Evolutionary conservation across 495 filamentous ascomycete species (phyloP), one percentile per base, ranked within the genome.

Genomic region (Hypoxylon fuscum): DNA sequence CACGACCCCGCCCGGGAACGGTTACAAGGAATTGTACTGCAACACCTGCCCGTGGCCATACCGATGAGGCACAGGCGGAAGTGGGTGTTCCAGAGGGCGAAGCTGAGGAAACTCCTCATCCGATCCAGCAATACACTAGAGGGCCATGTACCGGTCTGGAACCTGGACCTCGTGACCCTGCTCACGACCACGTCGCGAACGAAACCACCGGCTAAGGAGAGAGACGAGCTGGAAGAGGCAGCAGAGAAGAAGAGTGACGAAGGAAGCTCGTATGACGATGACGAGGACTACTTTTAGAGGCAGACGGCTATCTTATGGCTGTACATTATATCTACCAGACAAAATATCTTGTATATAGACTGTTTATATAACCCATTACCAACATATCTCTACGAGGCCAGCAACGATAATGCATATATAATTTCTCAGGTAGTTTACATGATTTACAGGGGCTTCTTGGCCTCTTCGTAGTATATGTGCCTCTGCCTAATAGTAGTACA

Each of bases 1-100:
- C 2, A 40, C 5, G 64, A 72, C 21, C 60, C 60, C 15, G 17
- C 29, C 6, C 17, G 38, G 20, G 65, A 67, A 38, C 17, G n/a
- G n/a, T n/a, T n/a, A n/a, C n/a, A n/a, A n/a, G n/a, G n/a, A n/a
- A n/a, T n/a, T n/a, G 37, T 12, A 17, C 52, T 12, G 3, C 1
- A 23, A 5, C 0, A 20, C 8, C n/a, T 64, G 25, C 21, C 41
- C 7, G 31, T 55, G 37, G 15, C 18, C 1, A 15, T 72, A 4
- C 59, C 52, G 25, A 63, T 66, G 47, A 61, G 42, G 23, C 35
- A 41, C 0, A 21, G 18, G 10, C 1, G 48, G n/a, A 46, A 17
- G 4, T 63, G 56, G 51, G 23, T 32, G 9, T 11, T n/a, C 17
- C 23, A 15, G 15, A 14, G 15, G 1, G 17, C 51, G 4, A 47